A percentile compares a stretch with the other conserved stretches of the same genome.
Conservation (phyloP, 495 filamentous ascomycete genomes). For the Acidomyces sp. region DNA sequence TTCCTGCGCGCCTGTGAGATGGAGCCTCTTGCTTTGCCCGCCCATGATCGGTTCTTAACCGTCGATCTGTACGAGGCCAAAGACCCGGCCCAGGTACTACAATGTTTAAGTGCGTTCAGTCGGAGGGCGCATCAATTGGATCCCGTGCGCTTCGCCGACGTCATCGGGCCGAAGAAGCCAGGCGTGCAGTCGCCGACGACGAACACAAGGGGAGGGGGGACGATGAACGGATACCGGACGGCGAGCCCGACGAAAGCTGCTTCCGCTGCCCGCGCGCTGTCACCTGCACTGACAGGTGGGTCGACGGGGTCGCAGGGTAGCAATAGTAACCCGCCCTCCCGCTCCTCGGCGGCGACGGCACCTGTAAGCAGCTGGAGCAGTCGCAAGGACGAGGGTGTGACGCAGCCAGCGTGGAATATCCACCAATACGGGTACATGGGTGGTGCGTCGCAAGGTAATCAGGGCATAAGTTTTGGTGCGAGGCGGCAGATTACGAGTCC, state of each 20-base stretch:
- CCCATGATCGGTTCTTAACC: constrained; percentile 93
- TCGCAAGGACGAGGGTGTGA: constrained; percentile 62
- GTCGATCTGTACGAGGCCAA: constrained; percentile 95
- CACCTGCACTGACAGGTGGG: constrained; percentile 42
- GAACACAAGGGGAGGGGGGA: constrained; percentile 25
- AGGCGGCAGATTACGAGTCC: constrained; percentile 84
- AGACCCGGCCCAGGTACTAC: constrained; percentile 91
- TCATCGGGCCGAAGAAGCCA: constrained; percentile 57
- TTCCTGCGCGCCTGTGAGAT: constrained; percentile 80
- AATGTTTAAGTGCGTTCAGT: constrained; percentile 86
- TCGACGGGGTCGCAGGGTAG: constrained; percentile 27
- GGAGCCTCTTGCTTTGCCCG: constrained; percentile 70
- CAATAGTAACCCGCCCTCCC: constrained; percentile 24
- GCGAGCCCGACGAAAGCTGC: constrained; percentile 54
- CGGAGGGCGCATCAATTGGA: constrained; percentile 67
- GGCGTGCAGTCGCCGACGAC: constrained; percentile 57
- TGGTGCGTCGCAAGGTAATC: constrained; percentile 88
- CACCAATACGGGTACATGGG: constrained; percentile 98
- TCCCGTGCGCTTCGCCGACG: constrained; percentile 55
- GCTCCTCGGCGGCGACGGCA: constrained; percentile 32
- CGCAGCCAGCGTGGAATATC: constrained; percentile 93
- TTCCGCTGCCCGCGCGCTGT: constrained; percentile 30
- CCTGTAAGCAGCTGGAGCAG: constrained; percentile 83
- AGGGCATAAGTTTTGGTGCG: constrained; percentile 83
- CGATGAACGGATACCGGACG: constrained; percentile 34